These are phyloP conservation scores for Triangularia verruculosa DNA, from an alignment of 2,329 filamentous ascomycete species.

Conservation along the genomic window DNA sequence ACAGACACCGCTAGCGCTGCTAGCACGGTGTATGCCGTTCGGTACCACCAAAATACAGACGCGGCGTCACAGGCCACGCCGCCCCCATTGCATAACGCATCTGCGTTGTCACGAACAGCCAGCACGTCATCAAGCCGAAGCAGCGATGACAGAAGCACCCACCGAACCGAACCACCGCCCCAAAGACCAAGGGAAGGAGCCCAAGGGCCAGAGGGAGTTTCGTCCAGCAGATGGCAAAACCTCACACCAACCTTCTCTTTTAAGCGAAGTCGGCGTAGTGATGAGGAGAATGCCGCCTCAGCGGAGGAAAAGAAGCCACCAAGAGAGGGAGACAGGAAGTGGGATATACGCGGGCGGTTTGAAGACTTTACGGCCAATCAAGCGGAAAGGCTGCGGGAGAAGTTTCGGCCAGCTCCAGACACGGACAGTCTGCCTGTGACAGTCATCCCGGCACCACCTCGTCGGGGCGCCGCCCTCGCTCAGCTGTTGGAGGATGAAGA, in stretches of 20 bases:
- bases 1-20: constrained; percentile 62
- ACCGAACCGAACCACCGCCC: constrained; percentile 11
- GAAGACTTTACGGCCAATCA: constrained; percentile 61
- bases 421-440: constrained; percentile 56
- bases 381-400: constrained; percentile 58
- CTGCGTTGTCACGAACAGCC: constrained; percentile 35
- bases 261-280: constrained; percentile 23
- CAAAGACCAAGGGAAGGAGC: neutral
- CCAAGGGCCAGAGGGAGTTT: neutral
- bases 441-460: constrained; percentile 59
- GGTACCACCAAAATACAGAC: constrained; percentile 56
- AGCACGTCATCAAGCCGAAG: constrained; percentile 31
- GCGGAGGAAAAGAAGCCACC: constrained; percentile 5
- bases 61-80: constrained; percentile 47
- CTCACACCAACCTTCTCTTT: constrained; percentile 34
- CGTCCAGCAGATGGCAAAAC: constrained; percentile 30
- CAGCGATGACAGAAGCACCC: constrained; percentile 16
- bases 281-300: constrained; percentile 15
- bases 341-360: constrained; percentile 56
- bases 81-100: constrained; percentile 26
- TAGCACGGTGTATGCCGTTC: constrained; percentile 60
- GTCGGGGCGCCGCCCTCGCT: constrained; percentile 55
- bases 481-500: constrained; percentile 54
- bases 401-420: constrained; percentile 51
- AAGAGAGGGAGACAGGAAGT: constrained; percentile 34